Evolutionary conservation across 805 yeast species (phyloP), one percentile per base, ranked within the genome.

Genomic region (Teunomyces lycoperdinae): DNA sequence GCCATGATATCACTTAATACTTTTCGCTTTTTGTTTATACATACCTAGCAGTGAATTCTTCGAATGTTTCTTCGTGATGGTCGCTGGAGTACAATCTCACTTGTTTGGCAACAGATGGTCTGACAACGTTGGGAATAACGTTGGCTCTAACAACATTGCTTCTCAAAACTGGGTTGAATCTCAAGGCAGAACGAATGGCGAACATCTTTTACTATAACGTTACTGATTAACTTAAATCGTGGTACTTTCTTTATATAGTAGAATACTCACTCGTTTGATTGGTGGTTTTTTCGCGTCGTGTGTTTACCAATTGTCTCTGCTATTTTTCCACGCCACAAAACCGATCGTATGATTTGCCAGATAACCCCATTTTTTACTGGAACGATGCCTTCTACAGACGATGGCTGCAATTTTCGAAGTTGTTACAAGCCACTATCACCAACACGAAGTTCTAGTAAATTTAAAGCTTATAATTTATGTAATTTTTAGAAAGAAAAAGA

Each of bases 41-140:
- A 54, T 79, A 83, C 85, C 89, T 79, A 53, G 80, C 79, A 46
- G 96, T 89, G 79, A 89, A 90, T 76, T 91, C 97, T 75, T 90
- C 97, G 58, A 88, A 91, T 46, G 96, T 83, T 77, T 90, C 97
- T 68, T 88, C 96, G 57, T 85, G 88, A 67, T 88, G 95, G 58
- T 77, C 84, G 49, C 33, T 27, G 46, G 96, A 86, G 79, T 87
- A 90, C 62, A 77, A 77, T 82, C 97, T 83, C 43, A 69, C 52
- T 50, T 61, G 51, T 35, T 58, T 59, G 44, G 54, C 51, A 50
- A 60, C 49, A 43, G 49, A 50, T 29, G 62, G 53, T 51, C 61
- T 60, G 52, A 55, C 58, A 17, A 32, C 45, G 47, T 33, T 50
- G 73, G 58, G 38, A 68, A 64, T 49, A 62, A 27, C 57, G 68